Base-by-base conservation (phyloP, 805 yeast genomes). In the Yamadazyma tumulicola region DNA sequence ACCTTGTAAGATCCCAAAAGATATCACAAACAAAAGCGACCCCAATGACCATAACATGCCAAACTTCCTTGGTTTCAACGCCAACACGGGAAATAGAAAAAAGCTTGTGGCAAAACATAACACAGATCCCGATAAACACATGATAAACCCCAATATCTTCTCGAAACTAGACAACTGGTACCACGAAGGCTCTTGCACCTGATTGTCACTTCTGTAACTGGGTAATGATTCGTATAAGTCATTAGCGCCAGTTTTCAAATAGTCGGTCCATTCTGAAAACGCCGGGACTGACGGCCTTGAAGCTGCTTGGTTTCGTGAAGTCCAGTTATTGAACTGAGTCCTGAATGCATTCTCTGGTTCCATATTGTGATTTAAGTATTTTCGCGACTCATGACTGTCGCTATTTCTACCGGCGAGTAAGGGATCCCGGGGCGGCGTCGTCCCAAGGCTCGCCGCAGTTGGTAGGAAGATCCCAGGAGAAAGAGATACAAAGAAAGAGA, bases 41-140 rank as follows among this genome's bases (percentile, higher is more conserved):
- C 97, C 98, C 61, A 91, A 66, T 2, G 96, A 79, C 97, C 98
- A 93, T 21, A 83, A 54, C 46, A 80, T 64, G 9, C 95, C 97
- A 55, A 93, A 91, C 57, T 93, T 93, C 31, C 95, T 71, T 11
- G 97, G 98, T 47, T 85, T 81, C 32, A 88, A 62, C 2, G 95
- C 89, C 44, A 93, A 65, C 11, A 91, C 88, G 0, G 98, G 98
- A 57, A 93, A 81, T 49, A 91, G 61, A 30, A 87, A 77, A 43
- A 91, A 75, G 45, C 96, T 85, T 18, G 91, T 58, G 9, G 79
- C 72, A 58, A 91, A 93, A 52, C 96, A 87, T 2, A 82, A 77
- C n/a, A 73, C 61, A 0, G 96, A 75, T 0, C 89, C 93, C 0
- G 75, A 68, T 4, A 93, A 63, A 48, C 95, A 85, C 35, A 83